Evolutionary conservation across 208 protist genomes (phyloP).

Genomic region (Hexamita inflata): DNA sequence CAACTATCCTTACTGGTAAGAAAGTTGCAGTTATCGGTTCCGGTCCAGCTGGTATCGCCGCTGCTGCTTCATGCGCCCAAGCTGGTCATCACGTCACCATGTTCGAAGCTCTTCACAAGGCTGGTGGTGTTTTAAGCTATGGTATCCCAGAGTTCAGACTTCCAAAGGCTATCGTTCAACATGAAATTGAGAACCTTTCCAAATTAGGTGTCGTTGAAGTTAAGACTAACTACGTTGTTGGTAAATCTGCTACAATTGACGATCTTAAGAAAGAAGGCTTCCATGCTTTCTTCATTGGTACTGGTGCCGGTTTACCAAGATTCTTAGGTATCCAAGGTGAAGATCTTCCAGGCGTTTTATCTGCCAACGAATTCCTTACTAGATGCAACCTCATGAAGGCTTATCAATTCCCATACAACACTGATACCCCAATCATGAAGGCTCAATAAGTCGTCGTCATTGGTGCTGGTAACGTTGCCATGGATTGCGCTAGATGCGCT

Average conservation of each 20-base stretch:
- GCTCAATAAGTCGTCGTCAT: constrained; percentile 13
- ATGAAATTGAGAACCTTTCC: constrained; percentile 18
- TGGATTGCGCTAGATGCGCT: constrained; percentile 22
- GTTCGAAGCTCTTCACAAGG: constrained; percentile 18
- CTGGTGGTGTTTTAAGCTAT: constrained; percentile 28
- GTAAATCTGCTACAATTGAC: not conserved
- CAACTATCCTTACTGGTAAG: not conserved
- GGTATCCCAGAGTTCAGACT: constrained; percentile 33
- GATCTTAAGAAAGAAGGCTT: constrained; percentile 14
- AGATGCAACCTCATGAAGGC: constrained; percentile 8
- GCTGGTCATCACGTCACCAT: constrained; percentile 24
- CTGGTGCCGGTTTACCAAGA: constrained; percentile 18
- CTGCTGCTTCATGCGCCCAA: constrained; percentile 8
- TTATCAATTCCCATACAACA: not conserved
- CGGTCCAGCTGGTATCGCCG: constrained; percentile 31
- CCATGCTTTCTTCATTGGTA: constrained; percentile 27
- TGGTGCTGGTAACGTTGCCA: constrained; percentile 29
- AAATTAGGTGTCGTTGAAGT: constrained; percentile 13
- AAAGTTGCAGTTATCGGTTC: constrained; percentile 34
- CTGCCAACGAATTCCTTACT: constrained; percentile 22
- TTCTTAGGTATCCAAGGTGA: constrained; percentile 24
- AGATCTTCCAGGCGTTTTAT: constrained; percentile 22
- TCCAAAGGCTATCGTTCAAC: constrained; percentile 21
- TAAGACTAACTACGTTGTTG: constrained; percentile 7
- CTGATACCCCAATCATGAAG: not conserved